Percentiles rank a stretch among this genome's conserved stretches.
These are phyloP conservation scores for Elaphomyces granulatus DNA, from an alignment of 495 filamentous ascomycete genomes.

Conservation along the genomic window DNA sequence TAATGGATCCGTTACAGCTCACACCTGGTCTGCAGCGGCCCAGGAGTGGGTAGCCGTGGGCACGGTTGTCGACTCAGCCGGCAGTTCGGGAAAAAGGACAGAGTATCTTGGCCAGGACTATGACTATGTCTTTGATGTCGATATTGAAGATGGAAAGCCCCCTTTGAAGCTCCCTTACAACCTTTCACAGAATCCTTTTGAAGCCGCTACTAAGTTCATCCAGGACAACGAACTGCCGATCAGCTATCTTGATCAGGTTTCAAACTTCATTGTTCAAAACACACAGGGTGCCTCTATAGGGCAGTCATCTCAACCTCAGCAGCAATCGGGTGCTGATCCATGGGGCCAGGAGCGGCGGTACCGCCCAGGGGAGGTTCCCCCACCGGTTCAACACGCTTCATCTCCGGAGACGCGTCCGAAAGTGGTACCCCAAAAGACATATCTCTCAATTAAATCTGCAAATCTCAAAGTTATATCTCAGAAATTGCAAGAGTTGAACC, in stretches of 20 bases:
- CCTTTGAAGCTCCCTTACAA: constrained; percentile 91
- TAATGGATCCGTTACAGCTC: constrained; percentile 63
- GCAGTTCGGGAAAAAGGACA: constrained; percentile 60
- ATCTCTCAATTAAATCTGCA: constrained; percentile 54
- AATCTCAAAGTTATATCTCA: constrained; percentile 51
- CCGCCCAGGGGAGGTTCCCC: constrained; percentile 48
- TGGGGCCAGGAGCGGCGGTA: constrained; percentile 69
- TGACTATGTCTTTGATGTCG: constrained; percentile 96
- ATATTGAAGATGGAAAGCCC: constrained; percentile 91
- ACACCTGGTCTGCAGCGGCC: constrained; percentile 59
- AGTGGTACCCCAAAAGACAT: constrained; percentile 67
- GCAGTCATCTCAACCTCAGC: constrained; percentile 27
- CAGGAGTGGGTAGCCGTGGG: constrained; percentile 75
- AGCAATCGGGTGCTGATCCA: constrained; percentile 44
- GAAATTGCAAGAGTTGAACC: constrained; percentile 60
- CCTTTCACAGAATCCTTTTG: constrained; percentile 80
- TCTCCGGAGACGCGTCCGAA: constrained; percentile 37
- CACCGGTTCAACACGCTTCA: constrained; percentile 5
- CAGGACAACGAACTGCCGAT: constrained; percentile 82
- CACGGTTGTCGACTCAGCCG: constrained; percentile 81
- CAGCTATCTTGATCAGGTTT: constrained; percentile 81
- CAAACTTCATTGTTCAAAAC: constrained; percentile 83
- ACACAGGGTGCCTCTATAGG: constrained; percentile 76
- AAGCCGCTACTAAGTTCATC: constrained; percentile 84
- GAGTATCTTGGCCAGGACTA: constrained; percentile 77